Base-by-base conservation (phyloP, 495 filamentous ascomycete species). In the Pseudevernia furfuracea region DNA sequence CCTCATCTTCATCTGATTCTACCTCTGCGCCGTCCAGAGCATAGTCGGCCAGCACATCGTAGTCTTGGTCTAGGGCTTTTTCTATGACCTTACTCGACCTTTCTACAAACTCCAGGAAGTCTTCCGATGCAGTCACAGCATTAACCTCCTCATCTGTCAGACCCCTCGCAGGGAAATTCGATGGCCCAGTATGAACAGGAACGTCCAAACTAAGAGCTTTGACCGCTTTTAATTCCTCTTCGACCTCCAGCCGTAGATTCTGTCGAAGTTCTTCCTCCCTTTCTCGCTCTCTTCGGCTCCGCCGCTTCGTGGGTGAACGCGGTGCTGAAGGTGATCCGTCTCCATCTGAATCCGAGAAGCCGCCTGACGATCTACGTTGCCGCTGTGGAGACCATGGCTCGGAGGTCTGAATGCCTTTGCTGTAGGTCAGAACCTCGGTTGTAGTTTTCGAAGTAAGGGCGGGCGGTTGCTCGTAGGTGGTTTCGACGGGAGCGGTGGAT, bases 71-170 rank as follows among this genome's bases (percentile, higher is more conserved):
- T 62, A 99, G 76, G 4, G 95, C 92, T 68, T 92, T 87, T 78
- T 99, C 95, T 69, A 97, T 92, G 56, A 99, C 91, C 79, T 97
- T 99, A 53, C 89, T 92, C 37, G 93, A 97, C 67, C 89, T 83
- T 69, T 97, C 95, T 25, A 99, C 86, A 71, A 99, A 99, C 69
- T 95, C 90, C 66, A 95, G 79, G 71, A 97, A 99, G 49, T 96
- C 95, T 23, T 91, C 85, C 0, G 92, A 96, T 44, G 89, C 87
- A n/a, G 88, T 90, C 44, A 97, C 91, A 19, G 93, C 95, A 67
- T 87, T 87, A 41, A 95, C 78, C 74, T 99, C 95, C 66, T 99
- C 95, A 38, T 83, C 82, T 2, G 86, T 90, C 39, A 99, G 81
- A 58, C 82, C 81, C 67, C 92, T 85, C n/a, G 87, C 84, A 30